Conservation (phyloP, 2,329 filamentous ascomycete genomes). For the Penicillium sp. region DNA sequence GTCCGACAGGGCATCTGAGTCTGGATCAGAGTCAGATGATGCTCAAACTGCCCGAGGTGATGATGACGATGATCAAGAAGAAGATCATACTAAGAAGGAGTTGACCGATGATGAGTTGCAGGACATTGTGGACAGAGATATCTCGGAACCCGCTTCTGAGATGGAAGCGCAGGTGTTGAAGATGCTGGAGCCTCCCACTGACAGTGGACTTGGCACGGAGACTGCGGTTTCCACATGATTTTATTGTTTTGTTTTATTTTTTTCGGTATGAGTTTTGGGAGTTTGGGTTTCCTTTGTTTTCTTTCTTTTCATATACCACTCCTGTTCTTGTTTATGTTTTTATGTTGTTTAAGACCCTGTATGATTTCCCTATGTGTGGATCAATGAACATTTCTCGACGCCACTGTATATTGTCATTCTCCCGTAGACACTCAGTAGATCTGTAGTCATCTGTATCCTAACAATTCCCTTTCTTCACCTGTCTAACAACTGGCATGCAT, state of each 20-base stretch:
- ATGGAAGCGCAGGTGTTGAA: conserved; percentile 31
- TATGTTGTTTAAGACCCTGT: conserved; percentile 13
- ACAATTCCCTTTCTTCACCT: not conserved
- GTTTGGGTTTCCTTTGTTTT: conserved; percentile 14
- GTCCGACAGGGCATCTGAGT: conserved; percentile 24
- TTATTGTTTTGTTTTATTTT: conserved; percentile 1
- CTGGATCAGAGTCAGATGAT: conserved; percentile 20
- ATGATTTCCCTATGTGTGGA: conserved; percentile 19
- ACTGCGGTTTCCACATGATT: conserved; percentile 21
- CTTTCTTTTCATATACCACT: conserved; percentile 31
- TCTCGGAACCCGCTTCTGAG: conserved; percentile 17
- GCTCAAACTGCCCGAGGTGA: conserved; percentile 24
- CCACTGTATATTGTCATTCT: not conserved
- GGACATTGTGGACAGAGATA: conserved; percentile 14
- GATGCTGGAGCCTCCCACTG: conserved; percentile 33
- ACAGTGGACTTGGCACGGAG: conserved; percentile 37
- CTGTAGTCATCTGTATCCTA: not conserved
- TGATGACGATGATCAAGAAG: conserved; percentile 16
- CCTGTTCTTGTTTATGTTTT: conserved; percentile 14
- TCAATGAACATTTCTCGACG: conserved; percentile 16
- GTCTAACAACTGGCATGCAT: too few species aligned
- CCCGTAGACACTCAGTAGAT: not conserved
- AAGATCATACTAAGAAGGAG: conserved; percentile 16
- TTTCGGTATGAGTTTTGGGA: not conserved
- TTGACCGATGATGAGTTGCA: conserved; percentile 21